These are phyloP conservation scores for Scedosporium aurantiacum DNA, from an alignment of 2,329 filamentous ascomycete species.

Conservation along the genomic window DNA sequence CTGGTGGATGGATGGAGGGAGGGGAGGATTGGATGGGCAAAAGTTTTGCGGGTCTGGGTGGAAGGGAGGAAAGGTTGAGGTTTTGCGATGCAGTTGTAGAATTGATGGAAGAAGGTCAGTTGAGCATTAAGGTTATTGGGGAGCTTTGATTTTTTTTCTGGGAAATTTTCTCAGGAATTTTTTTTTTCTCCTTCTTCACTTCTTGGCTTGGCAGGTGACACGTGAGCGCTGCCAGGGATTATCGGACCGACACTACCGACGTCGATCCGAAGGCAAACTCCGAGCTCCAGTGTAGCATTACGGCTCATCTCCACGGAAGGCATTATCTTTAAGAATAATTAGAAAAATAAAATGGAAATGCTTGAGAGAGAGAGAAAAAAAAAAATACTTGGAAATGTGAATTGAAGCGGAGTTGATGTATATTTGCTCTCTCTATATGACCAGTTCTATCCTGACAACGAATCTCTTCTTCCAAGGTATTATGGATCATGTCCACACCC, in stretches of 20 bases:
- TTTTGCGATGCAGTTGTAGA: not conserved
- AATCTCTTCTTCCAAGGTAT: not conserved
- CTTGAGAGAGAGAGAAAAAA: not conserved
- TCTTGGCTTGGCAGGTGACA: not conserved
- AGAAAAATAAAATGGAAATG: not conserved
- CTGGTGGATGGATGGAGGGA: not conserved
- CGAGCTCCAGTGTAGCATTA: too few relatives aligned
- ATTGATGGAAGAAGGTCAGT: not conserved
- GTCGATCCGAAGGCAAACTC: not conserved
- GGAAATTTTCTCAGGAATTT: not conserved
- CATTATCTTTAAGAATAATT: not conserved
- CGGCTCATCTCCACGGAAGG: not conserved
- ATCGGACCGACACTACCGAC: not conserved
- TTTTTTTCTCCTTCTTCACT: not conserved
- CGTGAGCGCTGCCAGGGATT: not conserved
- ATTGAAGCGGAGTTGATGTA: not conserved
- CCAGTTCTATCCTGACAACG: not conserved
- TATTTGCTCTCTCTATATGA: constrained; percentile 2
- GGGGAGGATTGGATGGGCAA: not conserved
- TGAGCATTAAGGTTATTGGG: not conserved
- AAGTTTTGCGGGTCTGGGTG: not conserved
- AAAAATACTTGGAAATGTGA: not conserved
- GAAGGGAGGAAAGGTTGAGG: not conserved
- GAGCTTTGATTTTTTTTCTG: not conserved
- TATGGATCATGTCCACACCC: not conserved